phyloP scores from a whole-genome alignment of 1,284 basidiomycete species.

The Tremellales sp. region DNA sequence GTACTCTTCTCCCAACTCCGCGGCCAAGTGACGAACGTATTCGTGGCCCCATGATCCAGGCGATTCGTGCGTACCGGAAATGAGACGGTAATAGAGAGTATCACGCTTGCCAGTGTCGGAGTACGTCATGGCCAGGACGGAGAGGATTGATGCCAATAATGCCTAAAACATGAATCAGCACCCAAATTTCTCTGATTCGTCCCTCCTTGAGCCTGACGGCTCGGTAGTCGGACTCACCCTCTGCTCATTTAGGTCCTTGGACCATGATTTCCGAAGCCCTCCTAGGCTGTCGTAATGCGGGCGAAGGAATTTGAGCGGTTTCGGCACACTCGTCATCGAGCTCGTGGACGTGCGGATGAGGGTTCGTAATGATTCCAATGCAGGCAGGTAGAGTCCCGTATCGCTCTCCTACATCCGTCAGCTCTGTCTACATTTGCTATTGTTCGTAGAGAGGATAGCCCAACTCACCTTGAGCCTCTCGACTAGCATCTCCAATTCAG shows the following conservation, averaged over 20 bases:
- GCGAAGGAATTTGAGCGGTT: conserved; percentile 96
- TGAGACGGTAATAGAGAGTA: conserved; percentile 84
- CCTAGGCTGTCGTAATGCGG: conserved; percentile 91
- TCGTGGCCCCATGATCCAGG: conserved; percentile 98
- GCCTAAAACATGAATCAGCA: conserved; percentile 57
- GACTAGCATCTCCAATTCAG: conserved; percentile 95
- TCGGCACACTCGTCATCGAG: conserved; percentile 99
- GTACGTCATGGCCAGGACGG: conserved; percentile 99
- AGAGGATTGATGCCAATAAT: conserved; percentile 96
- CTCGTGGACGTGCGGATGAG: conserved; percentile 95
- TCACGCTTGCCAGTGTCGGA: conserved; percentile 94
- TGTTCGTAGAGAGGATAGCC: background rate
- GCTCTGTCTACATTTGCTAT: background rate
- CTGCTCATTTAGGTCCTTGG: conserved; percentile 60
- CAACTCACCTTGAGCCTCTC: conserved; percentile 78
- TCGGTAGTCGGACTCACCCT: conserved; percentile 56
- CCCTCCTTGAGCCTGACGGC: background rate
- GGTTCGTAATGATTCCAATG: conserved; percentile 88
- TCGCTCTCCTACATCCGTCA: conserved; percentile 70
- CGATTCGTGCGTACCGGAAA: conserved; percentile 75
- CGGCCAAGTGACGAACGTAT: conserved; percentile 94
- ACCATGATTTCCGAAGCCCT: conserved; percentile 74
- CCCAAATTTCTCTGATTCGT: too few relatives aligned
- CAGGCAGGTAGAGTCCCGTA: conserved; percentile 76
- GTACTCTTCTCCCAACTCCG: conserved; percentile 95